Base-by-base conservation (phyloP, 1,139 yeast species). In the Sugiyamaella sp. region DNA sequence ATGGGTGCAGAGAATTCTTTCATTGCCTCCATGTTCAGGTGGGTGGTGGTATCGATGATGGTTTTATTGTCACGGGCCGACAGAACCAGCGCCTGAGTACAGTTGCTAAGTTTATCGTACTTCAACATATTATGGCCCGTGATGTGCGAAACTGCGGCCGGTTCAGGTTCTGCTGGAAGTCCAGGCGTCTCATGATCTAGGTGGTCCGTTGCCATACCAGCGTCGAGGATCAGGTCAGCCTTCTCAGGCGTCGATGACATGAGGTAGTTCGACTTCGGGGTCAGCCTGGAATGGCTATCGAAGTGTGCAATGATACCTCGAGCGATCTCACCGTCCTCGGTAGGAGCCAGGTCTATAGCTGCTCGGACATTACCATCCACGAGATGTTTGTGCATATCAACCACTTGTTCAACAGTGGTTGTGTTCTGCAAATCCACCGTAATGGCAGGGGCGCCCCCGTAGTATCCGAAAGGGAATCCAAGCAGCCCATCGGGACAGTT, bases 391-490 rank as follows among this genome's bases (percentile, higher is more conserved):
- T 46, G 50, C 50, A 46, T 38, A 24, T 46, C 50, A 16, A 46
- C 39, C 8, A 27, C 43, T 12, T 38, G 32, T 17, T 46, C 43
- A 27, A 24, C 32, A 22, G 45, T 37, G 1, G 39, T 38, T 12
- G 33, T 21, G 27, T 46, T 39, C 9, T 24, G 39, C 12, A 46
- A 20, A 25, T 46, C 43, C n/a, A 46, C 44, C 10, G 50, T 46
- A n/a, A 46, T 38, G 3, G 50, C 50, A 2, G 50, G 50, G 10
- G 21, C 16, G 4, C 44, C 50, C 20, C 39, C 39, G 27, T 46
- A 46, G 24, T 46, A 46, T 5, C 50, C 50, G 17, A 38, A 46
- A 12, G 50, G 50, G 12, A 46, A 46, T 16, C 50, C 50, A 16
- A 46, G 14, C 14, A 46, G 24, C n/a, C 50, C 50, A 38, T 46